Percentiles rank a stretch among this genome's conserved stretches.
Conservation (phyloP, 2,329 filamentous ascomycete genomes). For the Aurifilum marmelostoma region DNA sequence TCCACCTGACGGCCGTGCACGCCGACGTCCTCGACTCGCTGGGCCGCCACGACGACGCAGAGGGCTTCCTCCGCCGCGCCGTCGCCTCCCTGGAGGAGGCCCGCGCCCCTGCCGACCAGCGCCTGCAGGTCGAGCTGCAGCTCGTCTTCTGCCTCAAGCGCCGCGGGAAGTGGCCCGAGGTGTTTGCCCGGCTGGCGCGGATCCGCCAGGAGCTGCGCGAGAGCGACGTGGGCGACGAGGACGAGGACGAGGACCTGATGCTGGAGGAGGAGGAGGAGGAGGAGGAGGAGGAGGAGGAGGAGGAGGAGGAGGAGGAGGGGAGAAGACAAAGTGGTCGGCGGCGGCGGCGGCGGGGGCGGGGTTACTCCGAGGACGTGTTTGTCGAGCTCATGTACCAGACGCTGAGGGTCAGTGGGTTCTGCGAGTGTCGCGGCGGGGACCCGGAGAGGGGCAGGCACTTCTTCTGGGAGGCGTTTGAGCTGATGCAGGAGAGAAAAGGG, state of each 20-base stretch:
- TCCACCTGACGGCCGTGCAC: slow-evolving; percentile 16
- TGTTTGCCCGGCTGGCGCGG: slow-evolving; percentile 10
- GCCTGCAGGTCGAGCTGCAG: slow-evolving; percentile 23
- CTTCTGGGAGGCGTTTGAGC: slow-evolving; percentile 19
- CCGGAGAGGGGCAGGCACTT: slow-evolving; percentile 4
- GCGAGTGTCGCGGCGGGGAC: slow-evolving; percentile 20
- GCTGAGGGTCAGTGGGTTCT: slow-evolving; percentile 21
- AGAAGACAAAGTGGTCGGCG: too few species aligned
- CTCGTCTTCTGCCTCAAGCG: slow-evolving; percentile 22
- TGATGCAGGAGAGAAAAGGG: slow-evolving; percentile 22
- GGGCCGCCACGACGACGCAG: slow-evolving; percentile 17
- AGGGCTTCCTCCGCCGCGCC: slow-evolving; percentile 14
- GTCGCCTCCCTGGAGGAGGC: slow-evolving; percentile 4
- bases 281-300: slow-evolving; percentile 4
- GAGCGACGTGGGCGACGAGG: slow-evolving; percentile 8
- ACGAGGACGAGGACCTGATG: slow-evolving; percentile 8
- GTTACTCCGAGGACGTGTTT: slow-evolving; percentile 10
- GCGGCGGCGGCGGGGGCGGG: neutral
- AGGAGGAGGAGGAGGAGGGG: neutral
- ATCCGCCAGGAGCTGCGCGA: slow-evolving; percentile 15
- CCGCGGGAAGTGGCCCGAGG: slow-evolving; percentile 20
- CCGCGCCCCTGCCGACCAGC: slow-evolving; percentile 6
- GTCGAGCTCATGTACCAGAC: slow-evolving; percentile 24
- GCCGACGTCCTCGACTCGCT: slow-evolving; percentile 23
- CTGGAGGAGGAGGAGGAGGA: slow-evolving; percentile 7